Percentiles rank a stretch among this genome's conserved stretches.
Conservation (phyloP, 768 basidiomycete genomes). For the Solioccasus polychromus region DNA sequence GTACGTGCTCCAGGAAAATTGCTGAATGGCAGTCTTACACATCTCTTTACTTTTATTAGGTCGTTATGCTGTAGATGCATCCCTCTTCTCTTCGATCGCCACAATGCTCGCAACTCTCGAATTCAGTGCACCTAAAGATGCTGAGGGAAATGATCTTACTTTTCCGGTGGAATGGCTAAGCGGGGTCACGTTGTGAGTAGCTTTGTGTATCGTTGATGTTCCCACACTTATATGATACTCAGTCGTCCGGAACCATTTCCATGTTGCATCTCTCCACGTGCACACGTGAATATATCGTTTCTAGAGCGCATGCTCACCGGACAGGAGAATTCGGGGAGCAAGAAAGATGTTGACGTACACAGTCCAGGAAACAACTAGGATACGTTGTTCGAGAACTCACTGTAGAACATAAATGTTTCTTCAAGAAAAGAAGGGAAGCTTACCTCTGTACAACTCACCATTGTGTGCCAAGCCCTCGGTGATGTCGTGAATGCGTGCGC, state of each 20-base stretch:
- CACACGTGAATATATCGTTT: conserved; percentile 1
- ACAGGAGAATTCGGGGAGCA: too few species aligned
- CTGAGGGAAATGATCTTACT: not conserved
- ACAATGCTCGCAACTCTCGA: conserved; percentile 16
- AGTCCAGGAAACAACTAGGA: too few species aligned
- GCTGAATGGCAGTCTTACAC: too few species aligned
- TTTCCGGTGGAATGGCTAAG: conserved; percentile 3
- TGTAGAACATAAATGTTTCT: too few species aligned
- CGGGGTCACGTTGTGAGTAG: conserved; percentile 7
- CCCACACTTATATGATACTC: not conserved
- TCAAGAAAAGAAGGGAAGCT: too few species aligned
- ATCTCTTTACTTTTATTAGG: not conserved
- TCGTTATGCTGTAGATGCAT: conserved; percentile 1
- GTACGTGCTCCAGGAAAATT: not conserved
- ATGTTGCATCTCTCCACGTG: conserved; percentile 3
- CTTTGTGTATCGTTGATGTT: not conserved
- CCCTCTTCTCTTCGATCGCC: conserved; percentile 3
- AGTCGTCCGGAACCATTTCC: conserved; percentile 11
- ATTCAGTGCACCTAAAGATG: not conserved
- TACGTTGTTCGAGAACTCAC: too few species aligned
- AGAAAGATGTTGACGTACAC: too few species aligned
- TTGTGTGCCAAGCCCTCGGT: too few species aligned
- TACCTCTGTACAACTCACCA: too few species aligned
- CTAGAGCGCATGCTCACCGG: not conserved
- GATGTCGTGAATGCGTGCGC: too few species aligned